Evolutionary conservation across 192 early-diverging fungal genomes (phyloP).

Genomic region (Coemansia sp.): DNA sequence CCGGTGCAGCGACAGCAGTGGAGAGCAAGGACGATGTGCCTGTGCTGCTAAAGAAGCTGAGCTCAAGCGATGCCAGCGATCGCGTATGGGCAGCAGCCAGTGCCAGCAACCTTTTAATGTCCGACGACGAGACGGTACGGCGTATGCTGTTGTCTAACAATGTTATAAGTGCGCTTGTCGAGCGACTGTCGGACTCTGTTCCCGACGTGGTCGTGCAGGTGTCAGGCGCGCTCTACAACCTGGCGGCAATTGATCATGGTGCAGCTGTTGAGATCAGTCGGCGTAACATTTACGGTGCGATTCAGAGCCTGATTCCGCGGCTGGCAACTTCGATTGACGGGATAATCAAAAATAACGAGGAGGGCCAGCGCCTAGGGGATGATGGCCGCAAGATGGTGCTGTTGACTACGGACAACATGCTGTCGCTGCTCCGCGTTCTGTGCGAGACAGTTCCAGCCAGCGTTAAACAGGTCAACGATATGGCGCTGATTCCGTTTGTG

Average conservation of each 20-base stretch:
- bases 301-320: slow-evolving; percentile 43
- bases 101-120: slow-evolving; percentile 69
- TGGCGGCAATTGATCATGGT: slow-evolving; percentile 48
- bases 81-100: slow-evolving; percentile 87
- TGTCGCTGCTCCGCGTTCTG: slow-evolving; percentile 44
- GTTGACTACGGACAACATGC: slow-evolving; percentile 46
- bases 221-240: slow-evolving; percentile 63
- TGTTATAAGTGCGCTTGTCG: slow-evolving; percentile 64
- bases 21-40: slow-evolving; percentile 39
- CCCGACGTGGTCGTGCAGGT: slow-evolving; percentile 72
- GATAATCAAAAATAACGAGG: slow-evolving; percentile 32
- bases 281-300: slow-evolving; percentile 36
- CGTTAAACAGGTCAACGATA: slow-evolving; percentile 64
- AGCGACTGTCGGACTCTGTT: slow-evolving; percentile 67
- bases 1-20: slow-evolving; percentile 24
- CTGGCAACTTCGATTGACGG: slow-evolving; percentile 48
- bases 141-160: slow-evolving; percentile 73
- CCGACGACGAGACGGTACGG: slow-evolving; percentile 39
- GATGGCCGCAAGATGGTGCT: slow-evolving; percentile 49
- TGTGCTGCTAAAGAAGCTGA: slow-evolving; percentile 57
- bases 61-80: slow-evolving; percentile 66
- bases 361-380: slow-evolving; percentile 31
- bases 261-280: slow-evolving; percentile 44
- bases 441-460: slow-evolving; percentile 71
- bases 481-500: slow-evolving; percentile 62